Evolutionary conservation across 352 stramenopile species (phyloP), one percentile per base, ranked within the genome.

Genomic region (Lagenidium giganteum): DNA sequence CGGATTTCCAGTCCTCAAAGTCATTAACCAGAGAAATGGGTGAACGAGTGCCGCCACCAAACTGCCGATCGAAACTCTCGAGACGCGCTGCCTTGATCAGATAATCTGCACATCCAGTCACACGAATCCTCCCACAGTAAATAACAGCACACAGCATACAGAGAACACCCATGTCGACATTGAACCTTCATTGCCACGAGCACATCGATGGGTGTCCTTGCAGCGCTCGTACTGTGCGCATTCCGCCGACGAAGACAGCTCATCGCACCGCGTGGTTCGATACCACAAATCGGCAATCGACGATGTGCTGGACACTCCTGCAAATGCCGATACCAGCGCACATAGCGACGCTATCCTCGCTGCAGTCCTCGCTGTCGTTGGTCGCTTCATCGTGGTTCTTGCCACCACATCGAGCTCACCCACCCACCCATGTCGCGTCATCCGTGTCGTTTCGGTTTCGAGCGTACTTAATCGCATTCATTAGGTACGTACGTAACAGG

Each of bases 1-100:
- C 95, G 12, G 65, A 78, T 30, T 96, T 91, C 93, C 93, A 98
- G 64, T 98, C 90, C 56, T 98, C 94, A 79, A 98, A 98, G 66
- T 97, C 74, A 31, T 95, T 90, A 61, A 95, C 87, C 9, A 98
- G 73, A 25, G 70, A 28, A 27, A 94, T 82, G 34, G 61, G 35
- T 8, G 66, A 51, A 25, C 89, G 78, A 6, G 79, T 51, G 26
- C 95, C 93, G 18, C 79, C 64, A 0, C 44, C 51, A 64, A 97
- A 98, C 17, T 72, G 42, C 47, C 93, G 72, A 31, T 79, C 80
- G 29, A 78, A 96, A 60, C 93, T 93, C 29, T 63, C 57, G 1
- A 73, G 72, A 8, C 43, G 50, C 3, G 67, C 85, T 8, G 61
- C 57, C 9, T 61, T 73, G 41, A 96, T 82, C 37, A 93, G 70